A percentile compares a stretch with the other conserved stretches of the same genome.
phyloP scores from a whole-genome alignment of 2,329 filamentous ascomycete genomes.

The Laburnicola sp. region DNA sequence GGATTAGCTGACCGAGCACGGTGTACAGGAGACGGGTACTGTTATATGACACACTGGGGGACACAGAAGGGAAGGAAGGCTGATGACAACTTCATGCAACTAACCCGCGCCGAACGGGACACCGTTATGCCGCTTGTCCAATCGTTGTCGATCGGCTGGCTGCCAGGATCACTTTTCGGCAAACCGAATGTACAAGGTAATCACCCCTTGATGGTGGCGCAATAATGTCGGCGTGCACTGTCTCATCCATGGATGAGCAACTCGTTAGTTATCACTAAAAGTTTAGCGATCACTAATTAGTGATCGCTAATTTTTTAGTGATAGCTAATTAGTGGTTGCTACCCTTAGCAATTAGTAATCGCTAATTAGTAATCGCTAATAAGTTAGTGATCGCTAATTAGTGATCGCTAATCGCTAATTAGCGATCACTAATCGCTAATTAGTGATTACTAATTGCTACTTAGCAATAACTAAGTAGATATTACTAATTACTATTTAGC shows the following conservation, averaged over 20 bases:
- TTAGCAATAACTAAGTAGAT: no score
- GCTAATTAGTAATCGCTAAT: no score
- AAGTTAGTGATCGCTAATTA: no score
- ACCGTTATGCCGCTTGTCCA: slow-evolving; percentile 2
- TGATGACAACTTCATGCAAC: background rate
- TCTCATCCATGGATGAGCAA: background rate
- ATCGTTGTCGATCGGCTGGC: background rate
- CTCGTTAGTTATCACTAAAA: background rate
- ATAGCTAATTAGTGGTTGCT: no score
- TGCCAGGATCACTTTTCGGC: slow-evolving; percentile 1
- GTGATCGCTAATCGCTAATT: no score
- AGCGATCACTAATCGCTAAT: no score
- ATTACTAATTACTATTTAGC: no score
- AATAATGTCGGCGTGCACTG: slow-evolving; percentile 10
- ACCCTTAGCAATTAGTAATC: no score
- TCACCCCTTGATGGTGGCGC: slow-evolving; percentile 4
- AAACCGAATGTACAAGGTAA: slow-evolving; percentile 4
- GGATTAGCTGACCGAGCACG: background rate
- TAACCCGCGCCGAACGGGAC: slow-evolving; percentile 4
- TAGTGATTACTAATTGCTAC: no score
- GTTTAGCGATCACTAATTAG: no score
- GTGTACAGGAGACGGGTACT: background rate
- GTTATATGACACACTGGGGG: background rate
- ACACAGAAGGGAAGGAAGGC: slow-evolving; percentile 1
- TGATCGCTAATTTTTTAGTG: no score